Base-by-base conservation (phyloP, 192 early-diverging fungal species). In the Geranomyces michiganensis region DNA sequence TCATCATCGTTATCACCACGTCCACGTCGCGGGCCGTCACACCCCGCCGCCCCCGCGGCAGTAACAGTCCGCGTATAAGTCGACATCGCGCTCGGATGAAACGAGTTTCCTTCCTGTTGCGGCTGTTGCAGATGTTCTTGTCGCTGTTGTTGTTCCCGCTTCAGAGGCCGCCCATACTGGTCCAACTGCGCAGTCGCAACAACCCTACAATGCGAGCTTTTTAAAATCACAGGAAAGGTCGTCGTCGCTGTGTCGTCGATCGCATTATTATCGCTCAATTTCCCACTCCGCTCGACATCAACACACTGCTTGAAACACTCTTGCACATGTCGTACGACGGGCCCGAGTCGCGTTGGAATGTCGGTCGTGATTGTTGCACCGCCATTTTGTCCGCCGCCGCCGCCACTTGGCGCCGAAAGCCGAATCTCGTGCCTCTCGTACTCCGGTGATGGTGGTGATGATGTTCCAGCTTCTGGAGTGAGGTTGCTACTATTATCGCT, bases 231-330 rank as follows among this genome's bases (percentile, higher is more conserved):
- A 8, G 81, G 81, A 55, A 56, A 82, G 44, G 36, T 41, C 36
- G 36, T 41, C 36, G 33, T 79, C 68, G 36, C 36, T 41, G 36
- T 41, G 36, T 3, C 3, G 36, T n/a, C n/a, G n/a, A n/a, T n/a
- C 10, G 10, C 36, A 41, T 10, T 10, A 3, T 41, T 10, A 41
- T 41, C 36, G 36, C 36, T 10, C 55, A 63, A 27, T 44, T 67
- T 61, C n/a, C 61, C 76, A 19, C 62, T 64, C 27, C 64, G 33
- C 59, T 84, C 82, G 31, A 83, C 76, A 22, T 82, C 82, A 56
- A 81, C 46, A 69, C 85, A 86, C 32, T 79, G 78, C 47, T 74
- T 46, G 27, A 86, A 64, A 64, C 85, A 86, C 41, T 86, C 82
- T 70, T 86, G 85, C 0, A 74, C 67, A 46, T 86, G 85, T 36